Conservation (phyloP, 768 basidiomycete genomes). For the Terana coerulea region DNA sequence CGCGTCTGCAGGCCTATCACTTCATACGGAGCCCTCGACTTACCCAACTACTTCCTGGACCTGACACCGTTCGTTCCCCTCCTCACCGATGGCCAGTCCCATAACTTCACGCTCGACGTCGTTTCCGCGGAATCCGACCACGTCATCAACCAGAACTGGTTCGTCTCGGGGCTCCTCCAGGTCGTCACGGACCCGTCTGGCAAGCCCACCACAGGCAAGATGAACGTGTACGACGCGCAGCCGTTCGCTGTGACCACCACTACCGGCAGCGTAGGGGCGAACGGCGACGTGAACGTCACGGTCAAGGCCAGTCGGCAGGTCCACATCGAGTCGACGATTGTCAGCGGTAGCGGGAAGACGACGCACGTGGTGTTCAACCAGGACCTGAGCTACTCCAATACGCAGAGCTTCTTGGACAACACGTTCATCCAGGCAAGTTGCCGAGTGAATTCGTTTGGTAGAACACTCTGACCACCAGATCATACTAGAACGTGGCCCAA, state of each 20-base stretch:
- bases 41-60: constrained; percentile 76
- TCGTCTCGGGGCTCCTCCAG: constrained; percentile 66
- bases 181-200: constrained; percentile 62
- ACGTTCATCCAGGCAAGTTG: constrained; percentile 35
- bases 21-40: constrained; percentile 71
- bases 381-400: constrained; percentile 54
- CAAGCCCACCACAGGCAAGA: constrained; percentile 63
- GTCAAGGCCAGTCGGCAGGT: constrained; percentile 57
- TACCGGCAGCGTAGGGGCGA: constrained; percentile 37
- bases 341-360: constrained; percentile 54
- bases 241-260: constrained; percentile 52
- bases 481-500: constrained; percentile 45
- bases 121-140: constrained; percentile 65
- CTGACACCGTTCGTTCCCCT: constrained; percentile 73
- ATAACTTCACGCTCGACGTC: constrained; percentile 71
- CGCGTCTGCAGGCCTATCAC: constrained; percentile 55
- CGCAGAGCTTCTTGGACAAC: constrained; percentile 56
- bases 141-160: constrained; percentile 73
- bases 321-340: constrained; percentile 56
- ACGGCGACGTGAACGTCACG: constrained; percentile 54
- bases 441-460: background rate
- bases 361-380: constrained; percentile 63
- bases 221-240: constrained; percentile 53
- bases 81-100: constrained; percentile 63
- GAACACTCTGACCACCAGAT: background rate